A percentile compares a stretch with the other conserved stretches of the same genome.
phyloP scores from a whole-genome alignment of 2,329 filamentous ascomycete species.

The Chaetomiaceae sp. region DNA sequence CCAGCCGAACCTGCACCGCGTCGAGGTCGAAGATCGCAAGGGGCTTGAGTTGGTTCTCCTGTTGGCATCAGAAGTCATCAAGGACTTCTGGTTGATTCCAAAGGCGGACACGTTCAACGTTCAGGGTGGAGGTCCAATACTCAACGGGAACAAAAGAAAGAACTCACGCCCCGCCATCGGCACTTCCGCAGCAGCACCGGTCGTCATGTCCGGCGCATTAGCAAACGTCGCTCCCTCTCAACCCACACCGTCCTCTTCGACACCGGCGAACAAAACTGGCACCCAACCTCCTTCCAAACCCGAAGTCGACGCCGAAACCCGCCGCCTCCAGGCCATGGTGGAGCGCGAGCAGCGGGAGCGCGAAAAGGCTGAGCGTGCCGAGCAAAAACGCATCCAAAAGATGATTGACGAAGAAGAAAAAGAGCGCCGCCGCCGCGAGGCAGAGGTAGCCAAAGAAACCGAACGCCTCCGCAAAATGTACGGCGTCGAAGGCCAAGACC shows the following conservation, averaged over 20 bases:
- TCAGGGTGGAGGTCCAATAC: slow-evolving; percentile 38
- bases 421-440: slow-evolving; percentile 52
- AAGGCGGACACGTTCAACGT: slow-evolving; percentile 77
- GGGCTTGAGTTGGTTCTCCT: slow-evolving; percentile 80
- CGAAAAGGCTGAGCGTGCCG: slow-evolving; percentile 51
- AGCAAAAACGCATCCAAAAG: slow-evolving; percentile 56
- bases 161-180: slow-evolving; percentile 40
- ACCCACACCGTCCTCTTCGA: slow-evolving; percentile 40
- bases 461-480: slow-evolving; percentile 69
- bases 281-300: slow-evolving; percentile 34
- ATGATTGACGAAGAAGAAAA: slow-evolving; percentile 65
- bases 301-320: slow-evolving; percentile 70
- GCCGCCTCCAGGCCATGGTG: slow-evolving; percentile 58
- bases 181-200: slow-evolving; percentile 23
- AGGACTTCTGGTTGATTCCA: slow-evolving; percentile 60
- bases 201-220: slow-evolving; percentile 41
- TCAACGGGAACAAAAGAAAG: slow-evolving; percentile 34
- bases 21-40: slow-evolving; percentile 92
- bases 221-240: slow-evolving; percentile 29
- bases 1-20: slow-evolving; percentile 83
- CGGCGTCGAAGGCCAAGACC: slow-evolving; percentile 50
- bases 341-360: slow-evolving; percentile 56
- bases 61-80: slow-evolving; percentile 58
- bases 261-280: slow-evolving; percentile 44
- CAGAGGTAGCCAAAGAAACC: slow-evolving; percentile 72